Base-by-base conservation (phyloP, 73 alveolate species). In the Paramecium pentaurelia region DNA sequence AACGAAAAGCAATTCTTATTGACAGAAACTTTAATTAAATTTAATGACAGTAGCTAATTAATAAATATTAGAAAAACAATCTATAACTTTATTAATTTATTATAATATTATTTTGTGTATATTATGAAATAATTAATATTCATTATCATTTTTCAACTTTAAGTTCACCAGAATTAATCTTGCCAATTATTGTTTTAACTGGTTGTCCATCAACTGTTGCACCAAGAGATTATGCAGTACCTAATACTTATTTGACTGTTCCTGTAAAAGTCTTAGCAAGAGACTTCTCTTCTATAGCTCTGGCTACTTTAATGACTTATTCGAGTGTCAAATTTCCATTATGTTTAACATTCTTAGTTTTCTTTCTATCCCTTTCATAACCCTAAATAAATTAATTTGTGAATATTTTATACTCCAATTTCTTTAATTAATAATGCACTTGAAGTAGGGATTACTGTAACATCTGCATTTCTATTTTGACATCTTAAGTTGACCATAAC, bases 331-430 rank as follows among this genome's bases (percentile, higher is more conserved):
- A 80, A 86, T 94, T 93, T 93, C 97, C 97, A 71, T 86, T 68
- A 68, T 94, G 97, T 80, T 94, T 87, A 77, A 94, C 93, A 44
- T 92, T 92, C 92, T 94, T 94, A 8, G 88, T 86, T 86, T 94
- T 94, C 92, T 91, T 94, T 93, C 97, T 92, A 47, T 94, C 96
- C 38, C 97, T 80, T 44, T 54, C 95, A 77, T 95, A 96, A 59
- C 93, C 84, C 91, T 80, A 8, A 45, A 45, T 54, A 80, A 49
- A 45, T 42, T 42, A 80, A 80, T 80, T 80, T 20, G 18, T 80
- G 18, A 37, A 44, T 25, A 54, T 54, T 54, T 49, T 54, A 44
- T 80, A 80, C 96, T 93, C 92, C 94, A 32, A 94, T 77, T 47
- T 87, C 97, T 93, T 86, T 94, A 36, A 94, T 94, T 49, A 94